These are phyloP conservation scores for Aspergillus ibericus DNA, from an alignment of 2,329 filamentous ascomycete species.

Conservation along the genomic window DNA sequence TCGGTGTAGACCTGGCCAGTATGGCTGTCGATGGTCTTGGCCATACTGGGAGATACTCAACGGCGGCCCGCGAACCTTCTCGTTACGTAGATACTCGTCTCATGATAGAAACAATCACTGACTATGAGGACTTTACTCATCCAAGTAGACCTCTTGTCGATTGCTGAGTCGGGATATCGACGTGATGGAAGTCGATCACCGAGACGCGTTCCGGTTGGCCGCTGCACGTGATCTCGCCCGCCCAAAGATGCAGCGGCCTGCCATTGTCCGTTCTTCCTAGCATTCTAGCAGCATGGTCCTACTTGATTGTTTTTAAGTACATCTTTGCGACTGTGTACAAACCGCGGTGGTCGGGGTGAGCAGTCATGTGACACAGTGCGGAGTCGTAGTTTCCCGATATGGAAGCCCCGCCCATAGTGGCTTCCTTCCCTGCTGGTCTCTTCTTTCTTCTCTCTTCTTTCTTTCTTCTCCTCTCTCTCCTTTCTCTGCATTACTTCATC, in stretches of 20 bases:
- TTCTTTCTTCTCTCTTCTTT: not conserved
- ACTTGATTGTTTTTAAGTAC: too few relatives aligned
- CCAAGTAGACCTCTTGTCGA: not conserved
- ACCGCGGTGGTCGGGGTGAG: not conserved
- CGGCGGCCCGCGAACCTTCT: not conserved
- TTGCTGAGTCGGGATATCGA: not conserved
- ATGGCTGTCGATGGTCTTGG: slow-evolving; percentile 5
- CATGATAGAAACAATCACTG: not conserved
- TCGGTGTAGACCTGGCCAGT: slow-evolving; percentile 21
- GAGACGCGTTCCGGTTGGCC: not conserved
- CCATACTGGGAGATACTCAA: not conserved
- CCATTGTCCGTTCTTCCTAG: too few relatives aligned
- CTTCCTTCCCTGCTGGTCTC: not conserved
- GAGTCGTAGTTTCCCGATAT: not conserved
- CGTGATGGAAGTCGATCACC: not conserved
- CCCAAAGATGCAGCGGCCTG: not conserved
- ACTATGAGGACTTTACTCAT: not conserved
- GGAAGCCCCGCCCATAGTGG: not conserved
- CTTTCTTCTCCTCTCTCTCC: not conserved
- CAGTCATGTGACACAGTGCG: not conserved
- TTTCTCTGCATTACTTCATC: not conserved
- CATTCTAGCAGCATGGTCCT: too few relatives aligned
- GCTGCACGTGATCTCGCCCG: not conserved
- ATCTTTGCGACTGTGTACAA: too few relatives aligned
- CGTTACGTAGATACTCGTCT: not conserved